Evolutionary conservation across 2,329 filamentous ascomycete genomes (phyloP).

Genomic region (Elsinoe necatrix): DNA sequence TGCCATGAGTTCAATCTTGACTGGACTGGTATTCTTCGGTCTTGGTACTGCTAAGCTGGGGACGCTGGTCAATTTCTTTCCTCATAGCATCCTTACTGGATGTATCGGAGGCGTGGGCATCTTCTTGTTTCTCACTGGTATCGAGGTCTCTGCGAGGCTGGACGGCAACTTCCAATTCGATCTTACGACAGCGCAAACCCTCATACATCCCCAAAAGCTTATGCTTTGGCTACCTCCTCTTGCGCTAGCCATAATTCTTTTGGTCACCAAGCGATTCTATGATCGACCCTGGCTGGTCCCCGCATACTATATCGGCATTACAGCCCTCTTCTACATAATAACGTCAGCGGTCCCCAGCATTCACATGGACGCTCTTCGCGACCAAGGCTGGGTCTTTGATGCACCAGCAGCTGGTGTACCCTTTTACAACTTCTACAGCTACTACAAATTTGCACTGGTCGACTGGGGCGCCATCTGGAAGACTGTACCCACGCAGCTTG

Average conservation of each 20-base stretch:
- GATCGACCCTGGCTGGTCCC: constrained; percentile 80
- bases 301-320: constrained; percentile 73
- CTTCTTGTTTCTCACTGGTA: constrained; percentile 83
- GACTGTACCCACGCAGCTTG: constrained; percentile 89
- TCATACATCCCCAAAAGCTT: constrained; percentile 66
- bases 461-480: constrained; percentile 76
- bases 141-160: constrained; percentile 86
- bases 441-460: constrained; percentile 60
- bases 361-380: constrained; percentile 57
- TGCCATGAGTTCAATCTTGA: constrained; percentile 81
- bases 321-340: constrained; percentile 68
- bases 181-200: constrained; percentile 62
- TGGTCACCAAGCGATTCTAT: constrained; percentile 66
- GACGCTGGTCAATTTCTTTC: constrained; percentile 93
- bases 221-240: constrained; percentile 78
- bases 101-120: constrained; percentile 96
- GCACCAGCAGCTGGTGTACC: constrained; percentile 76
- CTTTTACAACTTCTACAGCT: constrained; percentile 96
- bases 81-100: constrained; percentile 88
- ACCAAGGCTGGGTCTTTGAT: constrained; percentile 82
- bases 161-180: constrained; percentile 80
- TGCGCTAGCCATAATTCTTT: constrained; percentile 63
- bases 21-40: constrained; percentile 80
- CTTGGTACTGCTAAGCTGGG: constrained; percentile 84
- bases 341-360: constrained; percentile 62